Conservation (phyloP, 2,329 filamentous ascomycete genomes). For the Neofusicoccum kwambonambiense region DNA sequence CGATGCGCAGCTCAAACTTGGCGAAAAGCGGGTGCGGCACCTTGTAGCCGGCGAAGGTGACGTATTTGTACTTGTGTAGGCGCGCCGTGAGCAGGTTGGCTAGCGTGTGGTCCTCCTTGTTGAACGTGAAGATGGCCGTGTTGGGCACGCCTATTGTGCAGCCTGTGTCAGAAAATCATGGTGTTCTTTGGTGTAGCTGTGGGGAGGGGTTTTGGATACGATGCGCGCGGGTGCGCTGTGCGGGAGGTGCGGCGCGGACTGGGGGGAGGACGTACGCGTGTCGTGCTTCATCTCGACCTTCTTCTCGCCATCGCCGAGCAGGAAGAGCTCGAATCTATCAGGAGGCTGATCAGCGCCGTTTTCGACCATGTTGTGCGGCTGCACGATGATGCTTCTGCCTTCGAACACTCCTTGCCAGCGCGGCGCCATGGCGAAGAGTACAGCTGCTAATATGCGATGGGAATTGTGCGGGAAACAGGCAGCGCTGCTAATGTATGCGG, state of each 20-base stretch:
- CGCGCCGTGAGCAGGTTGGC: slow-evolving; percentile 86
- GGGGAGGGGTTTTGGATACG: not conserved
- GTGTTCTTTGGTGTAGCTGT: not conserved
- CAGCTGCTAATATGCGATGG: not conserved
- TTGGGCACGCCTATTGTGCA: slow-evolving; percentile 73
- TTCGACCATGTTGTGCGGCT: slow-evolving; percentile 2
- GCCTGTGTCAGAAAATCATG: not conserved
- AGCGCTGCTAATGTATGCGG: not conserved
- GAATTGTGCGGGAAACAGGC: not conserved
- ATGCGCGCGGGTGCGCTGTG: not conserved
- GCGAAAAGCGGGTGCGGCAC: slow-evolving; percentile 48
- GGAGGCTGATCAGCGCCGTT: slow-evolving; percentile 19
- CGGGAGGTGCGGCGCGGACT: not conserved
- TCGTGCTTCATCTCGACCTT: slow-evolving; percentile 88
- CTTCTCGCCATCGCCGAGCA: slow-evolving; percentile 84
- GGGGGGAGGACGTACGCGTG: slow-evolving; percentile 66
- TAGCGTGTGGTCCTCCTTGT: slow-evolving; percentile 95
- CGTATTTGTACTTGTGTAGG: slow-evolving; percentile 78
- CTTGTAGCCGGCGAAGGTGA: slow-evolving; percentile 91
- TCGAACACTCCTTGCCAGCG: too few relatives aligned
- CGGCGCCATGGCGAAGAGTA: too few relatives aligned
- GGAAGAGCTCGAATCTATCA: slow-evolving; percentile 85
- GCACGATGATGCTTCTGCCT: not conserved
- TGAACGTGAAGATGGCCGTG: slow-evolving; percentile 90
- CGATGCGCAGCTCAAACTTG: slow-evolving; percentile 72